Evolutionary conservation across 2,329 filamentous ascomycete species (phyloP).

Genomic region (Ciborinia camelliae): DNA sequence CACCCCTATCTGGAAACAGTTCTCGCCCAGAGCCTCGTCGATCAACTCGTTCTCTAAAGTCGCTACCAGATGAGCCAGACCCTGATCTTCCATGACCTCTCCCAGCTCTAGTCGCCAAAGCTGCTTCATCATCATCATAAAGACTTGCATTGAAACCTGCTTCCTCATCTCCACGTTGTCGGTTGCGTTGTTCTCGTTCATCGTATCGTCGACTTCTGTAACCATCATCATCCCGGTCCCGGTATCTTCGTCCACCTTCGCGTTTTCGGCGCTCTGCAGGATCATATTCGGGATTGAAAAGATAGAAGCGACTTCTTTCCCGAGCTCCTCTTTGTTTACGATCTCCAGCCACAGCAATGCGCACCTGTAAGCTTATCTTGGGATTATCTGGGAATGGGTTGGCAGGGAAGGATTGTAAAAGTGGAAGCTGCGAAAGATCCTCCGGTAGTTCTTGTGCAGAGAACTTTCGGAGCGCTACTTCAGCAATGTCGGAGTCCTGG

Average conservation of each 20-base stretch:
- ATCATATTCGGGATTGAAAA: slow-evolving; percentile 86
- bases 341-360: slow-evolving; percentile 72
- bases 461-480: slow-evolving; percentile 54
- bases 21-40: slow-evolving; percentile 46
- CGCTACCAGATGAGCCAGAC: slow-evolving; percentile 36
- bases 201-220: slow-evolving; percentile 46
- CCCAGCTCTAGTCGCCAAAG: slow-evolving; percentile 35
- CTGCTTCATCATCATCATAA: slow-evolving; percentile 67
- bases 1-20: slow-evolving; percentile 52
- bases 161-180: slow-evolving; percentile 48
- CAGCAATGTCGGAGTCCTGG: slow-evolving; percentile 49
- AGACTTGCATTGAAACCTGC: slow-evolving; percentile 69
- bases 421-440: slow-evolving; percentile 53
- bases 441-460: slow-evolving; percentile 45
- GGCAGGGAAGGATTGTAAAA: slow-evolving; percentile 63
- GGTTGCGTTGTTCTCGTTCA: slow-evolving; percentile 42
- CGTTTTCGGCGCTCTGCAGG: slow-evolving; percentile 67
- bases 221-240: slow-evolving; percentile 51
- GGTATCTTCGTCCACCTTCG: slow-evolving; percentile 57
- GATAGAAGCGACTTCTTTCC: slow-evolving; percentile 82
- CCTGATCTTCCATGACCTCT: slow-evolving; percentile 36
- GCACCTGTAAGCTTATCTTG: slow-evolving; percentile 65
- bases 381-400: slow-evolving; percentile 67
- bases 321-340: slow-evolving; percentile 77
- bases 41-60: slow-evolving; percentile 28